phyloP scores from a whole-genome alignment of 352 stramenopile species.

The Phytophthora pseudosyringae region DNA sequence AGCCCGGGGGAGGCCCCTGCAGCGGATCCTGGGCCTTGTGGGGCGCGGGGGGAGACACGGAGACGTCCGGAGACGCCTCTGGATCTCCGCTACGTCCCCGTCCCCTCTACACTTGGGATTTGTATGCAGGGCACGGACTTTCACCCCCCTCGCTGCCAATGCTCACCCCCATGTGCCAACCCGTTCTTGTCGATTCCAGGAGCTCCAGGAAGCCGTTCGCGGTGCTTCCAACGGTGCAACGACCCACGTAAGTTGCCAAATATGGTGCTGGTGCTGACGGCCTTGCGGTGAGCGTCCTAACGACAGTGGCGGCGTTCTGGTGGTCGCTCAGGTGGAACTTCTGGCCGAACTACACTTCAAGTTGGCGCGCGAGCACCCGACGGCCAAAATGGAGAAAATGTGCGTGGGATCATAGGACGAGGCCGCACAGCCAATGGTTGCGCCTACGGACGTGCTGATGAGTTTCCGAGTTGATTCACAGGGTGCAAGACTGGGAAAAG shows the following conservation, averaged over 20 bases:
- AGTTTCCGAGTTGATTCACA: conserved; percentile 29
- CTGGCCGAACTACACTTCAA: conserved; percentile 86
- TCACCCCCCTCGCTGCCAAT: conserved; percentile 4
- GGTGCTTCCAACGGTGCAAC: conserved; percentile 49
- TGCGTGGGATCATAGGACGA: conserved; percentile 36
- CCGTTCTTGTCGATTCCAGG: conserved; percentile 40
- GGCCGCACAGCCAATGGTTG: conserved; percentile 18
- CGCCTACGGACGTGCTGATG: conserved; percentile 16
- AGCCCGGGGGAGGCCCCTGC: not conserved
- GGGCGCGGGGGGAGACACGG: conserved; percentile 9
- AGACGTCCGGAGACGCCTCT: conserved; percentile 1
- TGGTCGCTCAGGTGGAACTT: conserved; percentile 56
- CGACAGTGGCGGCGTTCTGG: conserved; percentile 18
- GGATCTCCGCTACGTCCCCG: conserved; percentile 12
- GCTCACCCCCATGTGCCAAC: conserved; percentile 29
- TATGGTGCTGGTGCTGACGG: not conserved
- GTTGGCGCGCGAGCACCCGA: conserved; percentile 71
- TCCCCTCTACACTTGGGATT: conserved; percentile 34
- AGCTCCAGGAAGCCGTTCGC: conserved; percentile 69
- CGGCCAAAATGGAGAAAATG: conserved; percentile 85
- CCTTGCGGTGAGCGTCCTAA: conserved; percentile 13
- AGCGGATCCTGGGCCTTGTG: conserved; percentile 11
- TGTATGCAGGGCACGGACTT: conserved; percentile 32
- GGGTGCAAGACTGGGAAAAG: conserved; percentile 87
- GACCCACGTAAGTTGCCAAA: conserved; percentile 48